Percentiles rank a stretch among this genome's conserved stretches.
Evolutionary conservation across 257 asterid species (phyloP).

Genomic region (Scutellaria galericulata): DNA sequence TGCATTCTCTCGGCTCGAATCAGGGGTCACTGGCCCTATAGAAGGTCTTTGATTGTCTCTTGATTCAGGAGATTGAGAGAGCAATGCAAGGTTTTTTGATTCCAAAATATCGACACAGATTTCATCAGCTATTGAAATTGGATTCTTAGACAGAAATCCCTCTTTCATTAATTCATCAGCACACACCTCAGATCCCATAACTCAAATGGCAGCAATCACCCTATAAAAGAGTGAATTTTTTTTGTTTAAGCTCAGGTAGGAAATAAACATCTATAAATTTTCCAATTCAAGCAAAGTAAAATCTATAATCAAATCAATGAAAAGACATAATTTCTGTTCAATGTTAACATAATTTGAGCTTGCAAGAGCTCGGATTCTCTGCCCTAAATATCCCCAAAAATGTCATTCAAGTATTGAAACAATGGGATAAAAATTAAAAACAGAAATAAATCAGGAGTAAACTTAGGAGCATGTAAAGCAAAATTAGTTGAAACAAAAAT

Average conservation of each 20-base stretch:
- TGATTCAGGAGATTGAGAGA: background rate
- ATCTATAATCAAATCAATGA: background rate
- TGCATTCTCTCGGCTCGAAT: slow-evolving; percentile 39
- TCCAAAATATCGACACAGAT: slow-evolving; percentile 15
- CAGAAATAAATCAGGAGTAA: background rate
- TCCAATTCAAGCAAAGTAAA: background rate
- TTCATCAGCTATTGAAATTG: background rate
- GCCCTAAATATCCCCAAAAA: slow-evolving; percentile 3
- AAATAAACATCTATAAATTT: background rate
- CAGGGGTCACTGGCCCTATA: slow-evolving; percentile 52
- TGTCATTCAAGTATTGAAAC: background rate
- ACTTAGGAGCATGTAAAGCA: background rate
- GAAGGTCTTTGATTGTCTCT: background rate
- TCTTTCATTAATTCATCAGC: slow-evolving; percentile 26
- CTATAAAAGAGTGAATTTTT: background rate
- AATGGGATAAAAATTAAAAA: no score
- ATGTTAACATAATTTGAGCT: slow-evolving; percentile 1
- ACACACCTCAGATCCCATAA: slow-evolving; percentile 42
- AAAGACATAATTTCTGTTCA: background rate
- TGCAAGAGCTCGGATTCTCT: background rate
- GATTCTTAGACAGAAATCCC: slow-evolving; percentile 11
- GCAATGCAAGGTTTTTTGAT: background rate
- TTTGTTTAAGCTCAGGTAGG: background rate
- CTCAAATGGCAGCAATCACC: background rate
- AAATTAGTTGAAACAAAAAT: background rate